A percentile compares a stretch with the other conserved stretches of the same genome.
Conservation (phyloP, 2,329 filamentous ascomycete species). For the Nemania sp. region DNA sequence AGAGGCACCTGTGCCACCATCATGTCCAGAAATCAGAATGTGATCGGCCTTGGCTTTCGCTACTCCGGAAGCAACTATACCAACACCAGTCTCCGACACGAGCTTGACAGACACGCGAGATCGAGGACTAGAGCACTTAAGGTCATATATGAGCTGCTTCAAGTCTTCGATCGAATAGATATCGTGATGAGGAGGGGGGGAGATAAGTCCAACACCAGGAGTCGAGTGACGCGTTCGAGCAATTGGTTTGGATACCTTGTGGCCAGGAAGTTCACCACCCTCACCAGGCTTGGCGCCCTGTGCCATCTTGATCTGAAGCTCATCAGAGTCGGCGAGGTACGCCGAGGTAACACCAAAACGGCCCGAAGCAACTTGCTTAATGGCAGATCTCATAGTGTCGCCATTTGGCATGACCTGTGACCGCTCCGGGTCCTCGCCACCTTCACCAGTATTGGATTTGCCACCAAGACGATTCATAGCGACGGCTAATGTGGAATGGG, state of each 20-base stretch:
- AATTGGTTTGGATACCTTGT: conserved; percentile 95
- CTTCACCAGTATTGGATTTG: conserved; percentile 97
- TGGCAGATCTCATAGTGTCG: conserved; percentile 95
- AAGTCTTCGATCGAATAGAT: conserved; percentile 98
- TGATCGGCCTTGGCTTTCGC: conserved; percentile 97
- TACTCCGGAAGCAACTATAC: conserved; percentile 95
- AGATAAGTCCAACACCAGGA: conserved; percentile 93
- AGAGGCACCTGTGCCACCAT: conserved; percentile 94
- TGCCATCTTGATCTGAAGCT: conserved; percentile 99
- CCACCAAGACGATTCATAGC: conserved; percentile 96
- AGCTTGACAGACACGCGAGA: conserved; percentile 95
- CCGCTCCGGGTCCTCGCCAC: conserved; percentile 92
- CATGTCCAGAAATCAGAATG: conserved; percentile 94
- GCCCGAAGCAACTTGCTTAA: conserved; percentile 96
- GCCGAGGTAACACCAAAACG: conserved; percentile 95
- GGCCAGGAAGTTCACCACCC: conserved; percentile 93
- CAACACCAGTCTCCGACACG: conserved; percentile 94
- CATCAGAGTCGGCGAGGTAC: conserved; percentile 92
- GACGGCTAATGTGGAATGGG: conserved; percentile 91
- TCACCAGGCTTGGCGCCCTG: conserved; percentile 98
- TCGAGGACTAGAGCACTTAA: conserved; percentile 94
- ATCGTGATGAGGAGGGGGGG: conserved; percentile 93
- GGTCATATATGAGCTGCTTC: conserved; percentile 96
- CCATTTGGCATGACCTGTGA: conserved; percentile 86
- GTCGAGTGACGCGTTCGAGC: conserved; percentile 94